Conservation (phyloP, 495 filamentous ascomycete genomes). For the Viridothelium virens region DNA sequence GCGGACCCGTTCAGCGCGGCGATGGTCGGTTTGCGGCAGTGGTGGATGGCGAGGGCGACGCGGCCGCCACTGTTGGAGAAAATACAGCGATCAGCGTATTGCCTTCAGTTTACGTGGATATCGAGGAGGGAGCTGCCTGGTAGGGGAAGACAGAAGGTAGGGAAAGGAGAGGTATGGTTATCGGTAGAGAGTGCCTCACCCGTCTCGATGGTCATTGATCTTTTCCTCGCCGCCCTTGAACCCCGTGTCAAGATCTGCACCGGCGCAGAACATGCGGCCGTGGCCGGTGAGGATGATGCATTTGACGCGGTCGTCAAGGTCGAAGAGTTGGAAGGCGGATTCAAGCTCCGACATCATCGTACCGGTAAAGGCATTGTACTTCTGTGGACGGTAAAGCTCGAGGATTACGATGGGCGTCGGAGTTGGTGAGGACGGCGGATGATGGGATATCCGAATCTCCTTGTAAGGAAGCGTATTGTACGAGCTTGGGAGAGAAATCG, state of each 20-base stretch:
- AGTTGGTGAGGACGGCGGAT: constrained; percentile 41
- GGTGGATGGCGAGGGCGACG: constrained; percentile 52
- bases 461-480: constrained; percentile 39
- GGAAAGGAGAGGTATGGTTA: neutral
- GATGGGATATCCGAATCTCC: constrained; percentile 46
- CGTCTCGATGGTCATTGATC: constrained; percentile 41
- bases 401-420: constrained; percentile 51
- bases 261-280: constrained; percentile 57
- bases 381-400: constrained; percentile 48
- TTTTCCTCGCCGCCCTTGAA: constrained; percentile 34
- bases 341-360: constrained; percentile 50
- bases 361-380: constrained; percentile 57
- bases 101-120: neutral
- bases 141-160: too few species aligned
- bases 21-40: constrained; percentile 57
- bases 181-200: constrained; percentile 28
- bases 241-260: constrained; percentile 55
- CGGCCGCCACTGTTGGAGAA: constrained; percentile 42
- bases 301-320: constrained; percentile 45
- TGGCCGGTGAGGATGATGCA: constrained; percentile 51
- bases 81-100: neutral
- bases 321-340: constrained; percentile 46
- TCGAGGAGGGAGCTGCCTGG: too few species aligned
- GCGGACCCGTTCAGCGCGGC: constrained; percentile 58
- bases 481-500: constrained; percentile 28